Conservation (phyloP, 306 rosid species). For the Cotoneaster glaucophyllus region DNA sequence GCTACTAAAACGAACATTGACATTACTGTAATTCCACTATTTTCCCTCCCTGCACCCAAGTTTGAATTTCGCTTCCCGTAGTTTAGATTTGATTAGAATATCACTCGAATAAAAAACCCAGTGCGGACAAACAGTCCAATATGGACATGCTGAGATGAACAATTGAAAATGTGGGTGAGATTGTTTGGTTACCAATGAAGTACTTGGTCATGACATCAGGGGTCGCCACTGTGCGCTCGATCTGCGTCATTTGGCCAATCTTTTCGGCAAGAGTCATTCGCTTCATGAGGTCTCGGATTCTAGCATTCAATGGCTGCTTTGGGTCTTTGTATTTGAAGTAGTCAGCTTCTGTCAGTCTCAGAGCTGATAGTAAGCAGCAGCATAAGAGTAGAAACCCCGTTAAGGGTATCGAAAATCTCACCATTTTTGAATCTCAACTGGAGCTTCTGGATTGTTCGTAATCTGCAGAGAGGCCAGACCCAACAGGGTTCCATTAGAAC, state of each 20-base stretch:
- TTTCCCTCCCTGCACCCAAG: no score
- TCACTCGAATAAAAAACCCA: not conserved
- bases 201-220: constrained; percentile 56
- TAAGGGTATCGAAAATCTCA: constrained; percentile 33
- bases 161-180: not conserved
- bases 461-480: constrained; percentile 13
- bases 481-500: not conserved
- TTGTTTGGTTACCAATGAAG: constrained; percentile 52
- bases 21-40: no score
- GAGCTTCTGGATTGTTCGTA: not conserved
- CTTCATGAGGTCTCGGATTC: constrained; percentile 60
- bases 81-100: no score
- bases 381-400: constrained; percentile 46
- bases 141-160: not conserved
- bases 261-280: constrained; percentile 75
- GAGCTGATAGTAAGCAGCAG: constrained; percentile 29
- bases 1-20: not conserved
- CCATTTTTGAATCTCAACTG: constrained; percentile 36
- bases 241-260: constrained; percentile 90
- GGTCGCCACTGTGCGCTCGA: constrained; percentile 68
- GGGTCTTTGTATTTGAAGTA: constrained; percentile 73
- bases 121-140: not conserved
- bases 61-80: no score
- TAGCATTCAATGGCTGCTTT: constrained; percentile 41
- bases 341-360: constrained; percentile 41